Evolutionary conservation across 2,329 filamentous ascomycete genomes (phyloP), one percentile per base, ranked within the genome.

Genomic region (Phyllosticta citribraziliensis): DNA sequence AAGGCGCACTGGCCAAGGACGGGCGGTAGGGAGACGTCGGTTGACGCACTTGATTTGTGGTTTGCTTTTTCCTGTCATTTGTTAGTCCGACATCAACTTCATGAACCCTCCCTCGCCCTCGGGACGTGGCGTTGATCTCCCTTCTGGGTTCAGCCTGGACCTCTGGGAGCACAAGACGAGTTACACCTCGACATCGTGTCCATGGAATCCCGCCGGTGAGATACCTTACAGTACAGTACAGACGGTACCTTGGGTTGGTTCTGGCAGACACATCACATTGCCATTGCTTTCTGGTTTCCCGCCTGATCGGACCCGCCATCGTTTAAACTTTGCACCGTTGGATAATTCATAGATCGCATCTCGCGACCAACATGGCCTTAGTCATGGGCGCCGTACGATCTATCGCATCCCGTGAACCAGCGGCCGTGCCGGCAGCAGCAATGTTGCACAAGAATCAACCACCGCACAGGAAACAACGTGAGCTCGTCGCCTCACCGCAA

Each of bases 91-190:
- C 6, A 6, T 30, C 12, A 8, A 17, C 17, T 47, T 17, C 40
- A 19, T 47, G 40, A n/a, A 47, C 17, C 40, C 40, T 47, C 17
- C 40, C 40, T 47, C 40, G 8, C n/a, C 4, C 40, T 47, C 50
- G 59, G 59, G 59, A 57, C 54, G 40, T 53, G 59, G 59, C 59
- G 59, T 61, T 55, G 54, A 56, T 61, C 59, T 55, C 50, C 59
- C 50, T 57, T 57, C 54, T 61, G 58, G 53, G 22, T 50, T 47
- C 53, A 56, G 53, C 58, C 17, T 56, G 25, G 58, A 56, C 50
- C 35, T 53, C 33, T 52, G 25, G 40, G 40, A n/a, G 40, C 40
- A 47, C 40, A 47, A 47, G 14, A 47, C 40, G 40, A 47, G 40
- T 47, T n/a, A 47, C 40, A 47, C 40, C 14, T 47, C n/a, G 40